Conservation (phyloP, 1,284 basidiomycete genomes). For the Ustilago vetiveriae region DNA sequence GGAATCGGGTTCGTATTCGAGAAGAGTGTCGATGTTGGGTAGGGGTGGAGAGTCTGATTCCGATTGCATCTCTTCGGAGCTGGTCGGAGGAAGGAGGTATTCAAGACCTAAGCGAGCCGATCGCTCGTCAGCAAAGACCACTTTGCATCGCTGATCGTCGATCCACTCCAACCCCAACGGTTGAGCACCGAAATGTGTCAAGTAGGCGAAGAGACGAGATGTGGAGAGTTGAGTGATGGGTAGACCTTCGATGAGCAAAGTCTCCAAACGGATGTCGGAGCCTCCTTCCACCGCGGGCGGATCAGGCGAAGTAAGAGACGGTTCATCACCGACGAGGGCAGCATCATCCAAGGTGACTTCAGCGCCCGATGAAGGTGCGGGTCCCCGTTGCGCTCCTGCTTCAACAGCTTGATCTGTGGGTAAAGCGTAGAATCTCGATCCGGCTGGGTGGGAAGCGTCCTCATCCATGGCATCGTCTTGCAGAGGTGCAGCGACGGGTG, state of each 20-base stretch:
- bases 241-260: conserved; percentile 57
- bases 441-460: conserved; percentile 2
- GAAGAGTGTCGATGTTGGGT: conserved; percentile 34
- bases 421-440: conserved; percentile 47
- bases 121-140: conserved; percentile 58
- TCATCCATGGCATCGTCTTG: conserved; percentile 42
- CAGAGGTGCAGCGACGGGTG: background rate
- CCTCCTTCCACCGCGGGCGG: conserved; percentile 48
- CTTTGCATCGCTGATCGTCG: conserved; percentile 57
- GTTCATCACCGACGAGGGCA: conserved; percentile 18
- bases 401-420: conserved; percentile 48
- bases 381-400: conserved; percentile 51
- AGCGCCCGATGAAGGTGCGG: conserved; percentile 14
- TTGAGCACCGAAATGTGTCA: conserved; percentile 60
- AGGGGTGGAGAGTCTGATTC: conserved; percentile 7
- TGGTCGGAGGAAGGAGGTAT: conserved; percentile 34
- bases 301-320: conserved; percentile 16
- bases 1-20: conserved; percentile 35
- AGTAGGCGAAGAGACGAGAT: conserved; percentile 62
- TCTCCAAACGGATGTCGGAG: conserved; percentile 51
- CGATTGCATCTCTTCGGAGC: conserved; percentile 9
- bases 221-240: conserved; percentile 66
- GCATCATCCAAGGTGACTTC: conserved; percentile 20
- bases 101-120: conserved; percentile 54
- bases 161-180: conserved; percentile 66